Base-by-base conservation (phyloP, 1,139 yeast species). In the Candida tropicalis region DNA sequence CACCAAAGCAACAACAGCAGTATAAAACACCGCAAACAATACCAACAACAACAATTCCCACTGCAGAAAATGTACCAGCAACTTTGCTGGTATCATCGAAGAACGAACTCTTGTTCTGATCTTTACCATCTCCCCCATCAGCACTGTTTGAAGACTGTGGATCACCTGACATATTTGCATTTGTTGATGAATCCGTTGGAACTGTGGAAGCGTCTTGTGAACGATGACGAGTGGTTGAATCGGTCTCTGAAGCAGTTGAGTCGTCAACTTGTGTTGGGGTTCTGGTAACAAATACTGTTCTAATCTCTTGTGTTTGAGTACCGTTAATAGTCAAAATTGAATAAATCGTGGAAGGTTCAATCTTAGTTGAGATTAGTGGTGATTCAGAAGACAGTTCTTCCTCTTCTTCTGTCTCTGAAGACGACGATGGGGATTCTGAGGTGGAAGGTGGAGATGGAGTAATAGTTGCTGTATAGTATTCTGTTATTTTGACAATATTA, bases 51-150 rank as follows among this genome's bases (percentile, higher is more conserved):
- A 78, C 79, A 3, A 83, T 57, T 2, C 85, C 89, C 5, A 84
- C 89, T 0, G 77, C 89, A 0, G 85, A 76, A 60, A 84, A 84
- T 0, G 84, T 82, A 10, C 90, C 90, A 0, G 88, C 90, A 1
- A 84, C 89, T 52, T 81, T 82, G 1, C 87, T 88, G 44, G 70
- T 75, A 40, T 76, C 63, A 49, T 75, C 75, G 58, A 81, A 83
- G 55, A 82, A 77, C 9, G 74, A 58, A 18, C 50, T 50, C 24
- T 49, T 51, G 17, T 44, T 10, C n/a, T 31, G 22, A 11, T 11
- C n/a, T 10, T 18, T 31, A 6, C 8, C 13, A 31, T 5, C 8
- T 17, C 17, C 10, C 6, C 8, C 15, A 35, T 50, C 48, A 29
- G 45, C 28, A 2, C 37, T 31, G 7, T 35, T 25, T 13, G 48